phyloP scores from a whole-genome alignment of 176 grass and related monocot genomes.

The Raddia distichophylla region DNA sequence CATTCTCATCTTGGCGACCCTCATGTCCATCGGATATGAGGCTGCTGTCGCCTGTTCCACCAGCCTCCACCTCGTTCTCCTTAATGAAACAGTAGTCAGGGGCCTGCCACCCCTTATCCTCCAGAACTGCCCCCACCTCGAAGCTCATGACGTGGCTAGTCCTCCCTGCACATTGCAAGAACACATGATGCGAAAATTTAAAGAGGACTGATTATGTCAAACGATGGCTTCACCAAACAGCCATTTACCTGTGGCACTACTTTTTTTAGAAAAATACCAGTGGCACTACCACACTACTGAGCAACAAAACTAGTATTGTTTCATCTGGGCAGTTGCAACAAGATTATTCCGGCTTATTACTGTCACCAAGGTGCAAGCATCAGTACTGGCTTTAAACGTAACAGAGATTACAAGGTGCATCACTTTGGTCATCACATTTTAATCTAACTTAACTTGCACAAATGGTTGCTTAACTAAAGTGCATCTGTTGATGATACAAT shows the following conservation, averaged over 20 bases:
- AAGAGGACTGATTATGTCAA: not conserved
- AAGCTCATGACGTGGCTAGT: constrained; percentile 50
- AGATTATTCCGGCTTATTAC: not conserved
- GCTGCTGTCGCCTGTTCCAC: not conserved
- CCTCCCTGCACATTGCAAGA: not conserved
- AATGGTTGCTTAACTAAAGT: not conserved
- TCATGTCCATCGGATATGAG: not conserved
- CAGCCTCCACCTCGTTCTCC: not conserved
- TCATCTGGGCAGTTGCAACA: not conserved
- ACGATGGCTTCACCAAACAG: not conserved
- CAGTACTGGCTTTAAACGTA: not conserved
- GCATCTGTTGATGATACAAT: not conserved
- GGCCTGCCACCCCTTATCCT: constrained; percentile 44
- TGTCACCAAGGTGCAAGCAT: not conserved
- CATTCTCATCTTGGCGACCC: constrained; percentile 12
- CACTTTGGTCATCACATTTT: not conserved
- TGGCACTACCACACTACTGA: not conserved
- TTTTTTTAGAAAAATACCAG: no score
- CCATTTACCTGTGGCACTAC: not conserved
- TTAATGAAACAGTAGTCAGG: constrained; percentile 49
- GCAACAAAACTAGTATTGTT: not conserved
- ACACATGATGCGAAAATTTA: not conserved
- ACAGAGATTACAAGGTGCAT: not conserved
- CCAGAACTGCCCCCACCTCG: constrained; percentile 34
- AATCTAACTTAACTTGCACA: constrained; percentile 5